phyloP scores from a whole-genome alignment of 225 moss, liverwort and hornwort species.

The Marchantia polymorpha region DNA sequence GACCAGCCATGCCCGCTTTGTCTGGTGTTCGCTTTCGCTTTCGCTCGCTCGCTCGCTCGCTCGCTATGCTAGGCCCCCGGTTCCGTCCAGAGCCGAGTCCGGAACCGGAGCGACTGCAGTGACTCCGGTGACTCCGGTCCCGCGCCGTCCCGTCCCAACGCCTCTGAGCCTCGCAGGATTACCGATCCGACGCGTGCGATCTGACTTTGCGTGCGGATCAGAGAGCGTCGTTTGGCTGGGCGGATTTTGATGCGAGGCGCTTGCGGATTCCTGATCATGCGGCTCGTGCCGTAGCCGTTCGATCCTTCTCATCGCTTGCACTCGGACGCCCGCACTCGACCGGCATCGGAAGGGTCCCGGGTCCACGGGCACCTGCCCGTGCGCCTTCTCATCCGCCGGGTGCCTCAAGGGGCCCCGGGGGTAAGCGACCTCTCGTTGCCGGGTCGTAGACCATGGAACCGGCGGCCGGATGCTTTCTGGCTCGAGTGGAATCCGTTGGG shows the following conservation, averaged over 20 bases:
- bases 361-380: neutral
- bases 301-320: neutral
- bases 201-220: neutral
- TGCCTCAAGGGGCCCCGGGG: neutral
- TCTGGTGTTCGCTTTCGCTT: too few relatives aligned
- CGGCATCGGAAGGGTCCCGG: neutral
- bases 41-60: too few relatives aligned
- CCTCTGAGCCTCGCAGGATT: neutral
- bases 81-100: too few relatives aligned
- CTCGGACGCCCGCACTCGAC: neutral
- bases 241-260: neutral
- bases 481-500: neutral
- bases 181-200: neutral
- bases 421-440: neutral
- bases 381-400: neutral
- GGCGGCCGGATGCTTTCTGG: neutral
- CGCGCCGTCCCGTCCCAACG: neutral
- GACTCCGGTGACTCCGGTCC: neutral
- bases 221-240: neutral
- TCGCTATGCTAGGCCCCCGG: neutral
- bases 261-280: neutral
- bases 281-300: neutral
- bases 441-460: neutral
- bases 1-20: conserved; percentile 1
- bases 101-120: neutral